phyloP scores from a whole-genome alignment of 2,329 filamentous ascomycete species.

The Botrytis porri region DNA sequence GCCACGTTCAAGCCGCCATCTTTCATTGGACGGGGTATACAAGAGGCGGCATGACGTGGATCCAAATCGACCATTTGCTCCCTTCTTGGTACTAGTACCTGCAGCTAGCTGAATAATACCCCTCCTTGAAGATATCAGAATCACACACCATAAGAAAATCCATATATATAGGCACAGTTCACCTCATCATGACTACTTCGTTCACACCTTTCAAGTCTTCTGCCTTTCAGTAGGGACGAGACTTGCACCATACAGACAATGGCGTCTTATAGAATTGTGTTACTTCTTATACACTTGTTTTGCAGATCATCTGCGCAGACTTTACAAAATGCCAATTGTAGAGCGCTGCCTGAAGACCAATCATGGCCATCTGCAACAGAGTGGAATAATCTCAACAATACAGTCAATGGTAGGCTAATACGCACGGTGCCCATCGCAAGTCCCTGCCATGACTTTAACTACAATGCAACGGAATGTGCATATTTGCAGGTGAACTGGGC shows the following conservation, averaged over 20 bases:
- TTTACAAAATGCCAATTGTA: background rate
- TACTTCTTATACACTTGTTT: background rate
- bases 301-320: background rate
- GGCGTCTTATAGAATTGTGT: background rate
- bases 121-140: background rate
- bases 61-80: background rate
- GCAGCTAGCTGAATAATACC: background rate
- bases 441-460: constrained; percentile 22
- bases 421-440: constrained; percentile 23
- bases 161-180: background rate
- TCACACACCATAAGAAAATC: background rate
- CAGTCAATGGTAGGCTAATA: constrained; percentile 24
- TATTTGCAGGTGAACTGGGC: constrained; percentile 20
- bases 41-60: no score
- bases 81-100: background rate
- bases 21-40: background rate
- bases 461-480: constrained; percentile 21
- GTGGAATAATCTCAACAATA: constrained; percentile 26
- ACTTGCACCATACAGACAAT: background rate
- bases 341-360: constrained; percentile 23
- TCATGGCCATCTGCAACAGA: constrained; percentile 23
- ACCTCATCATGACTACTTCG: background rate
- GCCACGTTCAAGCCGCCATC: background rate
- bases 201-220: background rate
- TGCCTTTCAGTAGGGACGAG: background rate